These are phyloP conservation scores for Amauroascus verrucosus DNA, from an alignment of 2,329 filamentous ascomycete genomes.

Conservation along the genomic window DNA sequence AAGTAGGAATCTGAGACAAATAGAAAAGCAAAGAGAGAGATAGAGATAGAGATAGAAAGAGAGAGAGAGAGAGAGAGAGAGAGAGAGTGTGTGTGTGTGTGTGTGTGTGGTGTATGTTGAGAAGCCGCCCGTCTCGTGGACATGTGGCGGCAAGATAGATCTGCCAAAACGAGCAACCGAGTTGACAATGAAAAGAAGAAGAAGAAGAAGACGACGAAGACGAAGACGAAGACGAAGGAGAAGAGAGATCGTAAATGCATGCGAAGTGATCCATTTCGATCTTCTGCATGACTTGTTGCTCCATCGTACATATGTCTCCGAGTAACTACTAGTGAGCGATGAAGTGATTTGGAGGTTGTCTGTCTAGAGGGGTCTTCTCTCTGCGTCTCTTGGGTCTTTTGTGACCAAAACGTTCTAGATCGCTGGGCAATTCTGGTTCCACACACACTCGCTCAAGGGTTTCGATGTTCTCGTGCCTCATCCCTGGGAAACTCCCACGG, in stretches of 20 bases:
- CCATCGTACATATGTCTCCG: not conserved
- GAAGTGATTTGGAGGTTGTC: no score
- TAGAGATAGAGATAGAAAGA: no score
- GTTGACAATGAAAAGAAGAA: not conserved
- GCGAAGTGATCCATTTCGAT: slow-evolving; percentile 4
- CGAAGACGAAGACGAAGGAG: not conserved
- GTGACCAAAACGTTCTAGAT: not conserved
- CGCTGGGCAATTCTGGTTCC: not conserved
- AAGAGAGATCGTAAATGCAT: slow-evolving; percentile 5
- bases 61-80: no score
- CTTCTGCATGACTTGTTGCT: slow-evolving; percentile 3
- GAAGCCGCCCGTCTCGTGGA: no score
- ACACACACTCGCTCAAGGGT: not conserved
- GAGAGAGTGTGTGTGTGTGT: not conserved
- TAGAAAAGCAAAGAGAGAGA: no score
- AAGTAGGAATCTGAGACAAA: slow-evolving; percentile 1
- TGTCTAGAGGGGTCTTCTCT: no score
- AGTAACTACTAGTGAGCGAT: not conserved
- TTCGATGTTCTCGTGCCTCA: no score
- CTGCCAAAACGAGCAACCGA: not conserved
- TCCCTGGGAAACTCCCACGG: no score
- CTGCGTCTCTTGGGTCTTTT: no score
- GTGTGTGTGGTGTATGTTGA: not conserved
- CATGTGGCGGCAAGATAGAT: slow-evolving; percentile 3
- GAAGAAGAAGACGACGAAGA: not conserved